These are phyloP conservation scores for Cryptococcus sp. DNA, from an alignment of 1,284 basidiomycete species.

Conservation along the genomic window DNA sequence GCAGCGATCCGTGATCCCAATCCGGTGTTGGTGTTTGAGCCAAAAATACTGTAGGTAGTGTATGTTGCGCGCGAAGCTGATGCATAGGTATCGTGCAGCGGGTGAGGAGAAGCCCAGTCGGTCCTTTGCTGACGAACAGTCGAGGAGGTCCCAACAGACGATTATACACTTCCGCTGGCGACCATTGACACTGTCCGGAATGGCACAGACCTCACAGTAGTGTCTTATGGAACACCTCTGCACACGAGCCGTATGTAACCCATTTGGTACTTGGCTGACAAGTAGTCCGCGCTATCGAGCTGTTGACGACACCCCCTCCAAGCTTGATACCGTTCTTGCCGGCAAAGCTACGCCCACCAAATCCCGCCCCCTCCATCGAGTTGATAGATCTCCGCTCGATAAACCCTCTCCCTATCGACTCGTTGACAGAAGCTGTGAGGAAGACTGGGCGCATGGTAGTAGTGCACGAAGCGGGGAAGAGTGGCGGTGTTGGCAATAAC, in stretches of 20 bases:
- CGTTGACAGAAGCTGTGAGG: conserved; percentile 75
- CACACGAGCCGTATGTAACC: conserved; percentile 78
- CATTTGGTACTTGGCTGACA: neutral
- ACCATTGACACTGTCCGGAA: conserved; percentile 71
- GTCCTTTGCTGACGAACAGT: conserved; percentile 56
- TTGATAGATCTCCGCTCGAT: conserved; percentile 89
- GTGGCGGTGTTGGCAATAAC: conserved; percentile 81
- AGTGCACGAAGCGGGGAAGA: conserved; percentile 85
- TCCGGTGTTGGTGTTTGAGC: conserved; percentile 92
- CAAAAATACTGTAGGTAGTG: conserved; percentile 60
- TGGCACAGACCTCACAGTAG: conserved; percentile 80
- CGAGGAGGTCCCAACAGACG: conserved; percentile 88
- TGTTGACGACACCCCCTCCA: conserved; percentile 60
- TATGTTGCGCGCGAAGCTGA: conserved; percentile 4
- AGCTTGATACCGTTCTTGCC: conserved; percentile 71
- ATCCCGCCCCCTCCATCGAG: conserved; percentile 62
- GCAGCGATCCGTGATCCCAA: conserved; percentile 86
- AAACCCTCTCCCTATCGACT: conserved; percentile 83
- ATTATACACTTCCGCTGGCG: conserved; percentile 77
- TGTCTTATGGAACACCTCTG: conserved; percentile 89
- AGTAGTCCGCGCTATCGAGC: conserved; percentile 46
- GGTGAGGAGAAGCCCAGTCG: conserved; percentile 19
- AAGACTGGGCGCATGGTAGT: conserved; percentile 82
- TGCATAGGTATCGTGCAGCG: conserved; percentile 37
- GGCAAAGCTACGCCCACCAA: conserved; percentile 65